Conservation (phyloP, 345 rosid species). For the Mangifera indica region DNA sequence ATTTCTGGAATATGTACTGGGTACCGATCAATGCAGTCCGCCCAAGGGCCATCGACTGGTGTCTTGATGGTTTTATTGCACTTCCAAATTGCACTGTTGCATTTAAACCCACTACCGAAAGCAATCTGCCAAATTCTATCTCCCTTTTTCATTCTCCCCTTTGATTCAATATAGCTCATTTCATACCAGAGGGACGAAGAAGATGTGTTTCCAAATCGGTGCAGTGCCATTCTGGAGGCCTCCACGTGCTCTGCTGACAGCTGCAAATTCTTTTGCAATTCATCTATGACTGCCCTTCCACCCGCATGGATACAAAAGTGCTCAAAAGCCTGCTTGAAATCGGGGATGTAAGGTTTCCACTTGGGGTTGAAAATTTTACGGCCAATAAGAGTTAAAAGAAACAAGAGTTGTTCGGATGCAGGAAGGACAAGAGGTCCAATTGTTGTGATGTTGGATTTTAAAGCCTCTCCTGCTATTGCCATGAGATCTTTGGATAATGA, state of each 20-base stretch:
- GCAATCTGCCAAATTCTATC: conserved; percentile 83
- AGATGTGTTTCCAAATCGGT: conserved; percentile 84
- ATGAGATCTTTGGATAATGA: conserved; percentile 67
- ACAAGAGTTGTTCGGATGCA: conserved; percentile 72
- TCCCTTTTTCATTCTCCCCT: conserved; percentile 73
- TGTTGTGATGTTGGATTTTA: conserved; percentile 75
- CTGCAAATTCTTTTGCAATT: conserved; percentile 70
- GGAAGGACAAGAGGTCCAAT: conserved; percentile 77
- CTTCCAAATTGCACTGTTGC: conserved; percentile 92
- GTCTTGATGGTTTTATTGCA: conserved; percentile 64
- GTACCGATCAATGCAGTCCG: conserved; percentile 64
- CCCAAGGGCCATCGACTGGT: conserved; percentile 63
- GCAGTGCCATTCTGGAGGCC: conserved; percentile 82
- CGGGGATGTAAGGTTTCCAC: conserved; percentile 78
- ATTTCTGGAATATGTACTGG: conserved; percentile 80
- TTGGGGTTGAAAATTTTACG: conserved; percentile 63
- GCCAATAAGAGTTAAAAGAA: conserved; percentile 53
- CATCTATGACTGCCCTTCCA: conserved; percentile 85
- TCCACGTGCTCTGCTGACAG: conserved; percentile 70
- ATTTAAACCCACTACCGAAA: conserved; percentile 90
- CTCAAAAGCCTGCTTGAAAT: conserved; percentile 84
- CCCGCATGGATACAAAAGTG: conserved; percentile 96
- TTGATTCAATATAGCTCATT: conserved; percentile 66
- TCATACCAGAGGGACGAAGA: conserved; percentile 89
- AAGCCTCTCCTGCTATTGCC: conserved; percentile 81